Evolutionary conservation across 768 basidiomycete genomes (phyloP), one percentile per base, ranked within the genome.

Genomic region (Pleurotus tuoliensis): DNA sequence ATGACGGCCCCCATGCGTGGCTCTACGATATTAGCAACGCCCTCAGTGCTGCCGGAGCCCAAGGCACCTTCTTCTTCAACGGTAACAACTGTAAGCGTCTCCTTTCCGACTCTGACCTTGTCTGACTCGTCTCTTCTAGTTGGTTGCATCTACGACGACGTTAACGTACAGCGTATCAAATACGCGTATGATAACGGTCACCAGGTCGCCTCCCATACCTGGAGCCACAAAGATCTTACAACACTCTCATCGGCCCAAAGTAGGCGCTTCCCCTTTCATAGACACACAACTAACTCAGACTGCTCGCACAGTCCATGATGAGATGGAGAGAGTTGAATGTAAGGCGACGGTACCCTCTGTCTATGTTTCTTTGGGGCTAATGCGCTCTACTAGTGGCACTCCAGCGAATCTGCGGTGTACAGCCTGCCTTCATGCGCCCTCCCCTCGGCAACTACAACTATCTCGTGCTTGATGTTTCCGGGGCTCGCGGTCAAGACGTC

Each of bases 181-280:
- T 70, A 72, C 57, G 74, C 70, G 6, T 74, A 72, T 47, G 59
- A 64, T 47, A 63, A 69, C 16, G 77, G 76, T 9, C 78, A 80
- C 58, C 73, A 75, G 60, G 55, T 80, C 50, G 76, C 67, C 4
- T 77, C 76, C 34, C 78, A 80, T 56, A 78, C 77, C 3, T 80
- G 78, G 78, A 63, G 61, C 6, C 77, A 79, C 58, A 63, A 64
- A 12, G 62, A 74, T 41, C 64, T 79, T 3, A 60, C 60, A 4
- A 57, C 38, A 3, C 55, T 69, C 9, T 59, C 61, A 15, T 62
- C 57, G 58, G 66, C 58, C 48, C 50, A 67, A 47, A 61, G 67
- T 69, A 50, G 16, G 64, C 47, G 16, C 51, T 3, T 34, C 8
- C 20, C 41, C 38, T 15, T 9, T 34, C 37, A 0, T 11, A 34